Percentiles rank a stretch among this genome's conserved stretches.
These are phyloP conservation scores for Ustilago trichophora DNA, from an alignment of 1,284 basidiomycete species.

Conservation along the genomic window DNA sequence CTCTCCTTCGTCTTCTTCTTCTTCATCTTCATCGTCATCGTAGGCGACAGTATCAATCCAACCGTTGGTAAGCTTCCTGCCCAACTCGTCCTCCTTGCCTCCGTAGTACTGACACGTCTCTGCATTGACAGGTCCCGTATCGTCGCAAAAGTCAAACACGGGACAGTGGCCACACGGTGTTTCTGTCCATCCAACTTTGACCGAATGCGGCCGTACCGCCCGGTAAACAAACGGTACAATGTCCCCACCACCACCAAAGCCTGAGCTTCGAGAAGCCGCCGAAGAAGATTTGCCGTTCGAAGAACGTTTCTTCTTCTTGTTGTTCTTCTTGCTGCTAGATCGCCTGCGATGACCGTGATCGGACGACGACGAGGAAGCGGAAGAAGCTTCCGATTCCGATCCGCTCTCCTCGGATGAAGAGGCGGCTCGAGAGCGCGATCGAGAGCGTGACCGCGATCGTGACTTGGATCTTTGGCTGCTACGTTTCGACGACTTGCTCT, in stretches of 20 bases:
- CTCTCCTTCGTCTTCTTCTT: conserved; percentile 7
- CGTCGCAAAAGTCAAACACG: conserved; percentile 60
- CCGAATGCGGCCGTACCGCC: conserved; percentile 41
- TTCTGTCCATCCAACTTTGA: conserved; percentile 55
- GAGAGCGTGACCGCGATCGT: conserved; percentile 19
- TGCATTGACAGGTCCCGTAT: conserved; percentile 58
- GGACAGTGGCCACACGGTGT: conserved; percentile 59
- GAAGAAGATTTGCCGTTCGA: conserved; percentile 26
- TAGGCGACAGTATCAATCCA: conserved; percentile 41
- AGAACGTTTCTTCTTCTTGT: too few relatives aligned
- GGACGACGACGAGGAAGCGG: conserved; percentile 15
- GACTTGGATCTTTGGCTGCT: conserved; percentile 17
- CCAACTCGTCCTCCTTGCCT: conserved; percentile 40
- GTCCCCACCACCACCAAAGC: conserved; percentile 6
- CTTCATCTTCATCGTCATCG: conserved; percentile 32
- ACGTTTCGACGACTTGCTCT: conserved; percentile 29
- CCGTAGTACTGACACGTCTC: conserved; percentile 56
- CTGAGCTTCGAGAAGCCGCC: not conserved
- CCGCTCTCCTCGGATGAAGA: conserved; percentile 23
- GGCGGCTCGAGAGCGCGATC: conserved; percentile 21
- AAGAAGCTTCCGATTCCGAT: conserved; percentile 22
- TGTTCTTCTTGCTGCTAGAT: conserved; percentile 24
- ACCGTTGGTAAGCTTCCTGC: conserved; percentile 33
- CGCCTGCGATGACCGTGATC: conserved; percentile 17
- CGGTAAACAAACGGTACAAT: conserved; percentile 53